These are phyloP conservation scores for Rhynchospora pubera DNA, from an alignment of 176 grass and related monocot genomes.

Conservation along the genomic window DNA sequence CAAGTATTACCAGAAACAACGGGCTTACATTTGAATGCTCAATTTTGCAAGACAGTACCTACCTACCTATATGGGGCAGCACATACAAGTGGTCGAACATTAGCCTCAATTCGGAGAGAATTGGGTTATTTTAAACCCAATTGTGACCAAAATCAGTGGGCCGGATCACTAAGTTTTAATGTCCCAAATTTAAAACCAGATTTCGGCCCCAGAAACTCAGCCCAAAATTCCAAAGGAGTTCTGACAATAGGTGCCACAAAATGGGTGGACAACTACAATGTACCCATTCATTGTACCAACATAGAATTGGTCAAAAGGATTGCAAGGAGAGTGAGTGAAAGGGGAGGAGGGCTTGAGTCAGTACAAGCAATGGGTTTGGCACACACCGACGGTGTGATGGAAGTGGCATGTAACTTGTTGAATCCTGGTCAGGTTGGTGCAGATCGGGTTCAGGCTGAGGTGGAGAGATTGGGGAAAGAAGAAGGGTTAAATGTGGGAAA, in stretches of 20 bases:
- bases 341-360: conserved; percentile 41
- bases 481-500: conserved; percentile 57
- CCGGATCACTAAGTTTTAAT: conserved; percentile 38
- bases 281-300: conserved; percentile 42
- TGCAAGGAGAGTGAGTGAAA: conserved; percentile 37
- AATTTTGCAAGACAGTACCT: conserved; percentile 45
- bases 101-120: conserved; percentile 37
- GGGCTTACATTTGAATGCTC: neutral
- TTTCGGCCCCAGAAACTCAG: conserved; percentile 28
- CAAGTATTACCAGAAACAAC: neutral
- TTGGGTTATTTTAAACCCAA: conserved; percentile 59
- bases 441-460: conserved; percentile 43
- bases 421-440: conserved; percentile 39
- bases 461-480: conserved; percentile 44
- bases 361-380: conserved; percentile 61
- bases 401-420: conserved; percentile 59
- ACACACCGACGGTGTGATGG: conserved; percentile 41
- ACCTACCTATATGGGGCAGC: conserved; percentile 65
- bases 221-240: conserved; percentile 32
- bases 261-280: conserved; percentile 43
- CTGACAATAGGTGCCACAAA: conserved; percentile 38
- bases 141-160: conserved; percentile 36
- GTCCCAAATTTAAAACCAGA: conserved; percentile 43
- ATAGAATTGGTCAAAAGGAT: conserved; percentile 40
- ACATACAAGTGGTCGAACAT: conserved; percentile 32